Evolutionary conservation across 2,329 filamentous ascomycete genomes (phyloP).

Genomic region (Hirsutella rhossiliensis): DNA sequence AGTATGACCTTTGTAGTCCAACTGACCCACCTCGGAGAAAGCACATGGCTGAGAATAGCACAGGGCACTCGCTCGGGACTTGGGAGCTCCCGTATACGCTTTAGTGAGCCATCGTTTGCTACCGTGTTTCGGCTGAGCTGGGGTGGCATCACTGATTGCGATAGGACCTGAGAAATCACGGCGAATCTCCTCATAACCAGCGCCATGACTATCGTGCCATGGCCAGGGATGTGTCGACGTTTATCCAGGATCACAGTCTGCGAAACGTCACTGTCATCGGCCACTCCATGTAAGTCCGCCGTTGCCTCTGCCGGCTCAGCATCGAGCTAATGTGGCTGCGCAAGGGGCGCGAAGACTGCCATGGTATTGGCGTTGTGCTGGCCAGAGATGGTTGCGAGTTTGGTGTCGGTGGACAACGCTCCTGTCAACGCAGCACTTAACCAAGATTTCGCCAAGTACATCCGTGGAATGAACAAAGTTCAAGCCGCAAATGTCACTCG

Average conservation of each 20-base stretch:
- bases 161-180: conserved; percentile 86
- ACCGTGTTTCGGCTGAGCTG: background rate
- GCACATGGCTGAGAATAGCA: conserved; percentile 4
- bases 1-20: conserved; percentile 42
- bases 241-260: conserved; percentile 63
- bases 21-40: background rate
- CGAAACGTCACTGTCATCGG: conserved; percentile 68
- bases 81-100: conserved; percentile 71
- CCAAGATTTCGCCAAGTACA: conserved; percentile 66
- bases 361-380: conserved; percentile 73
- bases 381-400: conserved; percentile 52
- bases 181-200: conserved; percentile 68
- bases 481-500: conserved; percentile 55
- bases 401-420: conserved; percentile 86
- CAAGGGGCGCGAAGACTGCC: conserved; percentile 81
- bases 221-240: conserved; percentile 70
- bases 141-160: conserved; percentile 4
- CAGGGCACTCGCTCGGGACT: conserved; percentile 69
- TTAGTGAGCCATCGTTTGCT: conserved; percentile 41
- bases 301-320: background rate
- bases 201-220: conserved; percentile 73
- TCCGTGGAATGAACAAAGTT: conserved; percentile 74
- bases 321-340: background rate
- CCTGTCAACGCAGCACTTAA: conserved; percentile 69
- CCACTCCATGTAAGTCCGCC: conserved; percentile 65